These are phyloP conservation scores for Phytophthora kernoviae DNA, from an alignment of 352 stramenopile species.

Conservation along the genomic window DNA sequence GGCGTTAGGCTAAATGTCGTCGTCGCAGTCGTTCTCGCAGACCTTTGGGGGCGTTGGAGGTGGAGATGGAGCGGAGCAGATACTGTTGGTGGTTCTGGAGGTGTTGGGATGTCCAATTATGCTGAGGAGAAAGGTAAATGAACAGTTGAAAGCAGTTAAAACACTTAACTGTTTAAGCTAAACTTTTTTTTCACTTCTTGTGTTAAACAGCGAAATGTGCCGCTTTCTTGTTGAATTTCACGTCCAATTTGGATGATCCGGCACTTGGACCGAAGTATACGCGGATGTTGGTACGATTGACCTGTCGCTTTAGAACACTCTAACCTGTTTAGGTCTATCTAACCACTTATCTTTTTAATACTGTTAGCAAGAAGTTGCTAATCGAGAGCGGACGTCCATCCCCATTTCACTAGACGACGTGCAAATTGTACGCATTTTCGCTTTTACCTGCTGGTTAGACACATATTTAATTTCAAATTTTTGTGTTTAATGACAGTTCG, in stretches of 20 bases:
- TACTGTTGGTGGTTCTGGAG: constrained; percentile 1
- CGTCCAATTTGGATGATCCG: constrained; percentile 75
- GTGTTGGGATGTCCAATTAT: constrained; percentile 43
- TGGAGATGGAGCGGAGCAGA: background rate
- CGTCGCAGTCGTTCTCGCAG: constrained; percentile 9
- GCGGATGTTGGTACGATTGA: constrained; percentile 73
- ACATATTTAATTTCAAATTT: background rate
- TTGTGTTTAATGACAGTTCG: constrained; percentile 44
- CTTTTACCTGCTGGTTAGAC: background rate
- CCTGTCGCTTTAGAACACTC: constrained; percentile 1
- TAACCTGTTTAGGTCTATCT: background rate
- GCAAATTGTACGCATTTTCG: constrained; percentile 57
- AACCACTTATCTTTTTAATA: background rate
- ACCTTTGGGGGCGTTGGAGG: constrained; percentile 2
- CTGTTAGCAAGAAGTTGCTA: constrained; percentile 85
- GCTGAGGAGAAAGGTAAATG: constrained; percentile 56
- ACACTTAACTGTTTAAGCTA: background rate
- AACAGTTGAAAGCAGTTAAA: background rate
- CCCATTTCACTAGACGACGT: constrained; percentile 82
- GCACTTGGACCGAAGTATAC: constrained; percentile 72
- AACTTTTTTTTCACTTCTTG: background rate
- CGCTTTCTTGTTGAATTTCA: constrained; percentile 76
- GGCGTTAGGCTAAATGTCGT: background rate
- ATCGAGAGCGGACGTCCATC: constrained; percentile 81
- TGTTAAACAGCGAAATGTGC: constrained; percentile 65